A percentile compares a stretch with the other conserved stretches of the same genome.
Evolutionary conservation across 2,329 filamentous ascomycete species (phyloP).

Genomic region (Aphanocladium album): DNA sequence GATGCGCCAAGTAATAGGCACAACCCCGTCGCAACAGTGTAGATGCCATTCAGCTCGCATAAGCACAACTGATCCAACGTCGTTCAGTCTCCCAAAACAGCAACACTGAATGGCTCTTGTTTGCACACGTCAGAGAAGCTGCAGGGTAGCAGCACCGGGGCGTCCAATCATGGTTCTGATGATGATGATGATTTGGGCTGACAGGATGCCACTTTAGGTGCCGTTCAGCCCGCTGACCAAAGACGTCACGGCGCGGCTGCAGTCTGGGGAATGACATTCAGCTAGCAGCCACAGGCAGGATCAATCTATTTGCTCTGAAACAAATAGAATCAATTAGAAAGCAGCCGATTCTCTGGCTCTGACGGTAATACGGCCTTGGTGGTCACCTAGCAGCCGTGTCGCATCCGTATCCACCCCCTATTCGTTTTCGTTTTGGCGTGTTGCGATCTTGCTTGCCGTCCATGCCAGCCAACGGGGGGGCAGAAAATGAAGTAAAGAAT

Average conservation of each 20-base stretch:
- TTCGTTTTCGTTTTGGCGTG: constrained; percentile 10
- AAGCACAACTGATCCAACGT: not conserved
- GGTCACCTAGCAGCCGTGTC: not conserved
- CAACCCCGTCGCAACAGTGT: not conserved
- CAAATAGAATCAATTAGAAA: constrained; percentile 1
- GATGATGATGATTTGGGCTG: not conserved
- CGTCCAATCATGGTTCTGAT: not conserved
- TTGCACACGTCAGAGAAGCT: not conserved
- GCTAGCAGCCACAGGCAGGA: too few relatives aligned
- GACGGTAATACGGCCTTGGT: not conserved
- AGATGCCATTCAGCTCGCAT: not conserved
- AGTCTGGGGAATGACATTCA: too few relatives aligned
- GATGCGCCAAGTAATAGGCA: not conserved
- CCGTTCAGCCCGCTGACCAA: constrained; percentile 1
- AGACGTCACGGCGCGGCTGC: not conserved
- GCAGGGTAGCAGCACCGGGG: not conserved
- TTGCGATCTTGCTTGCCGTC: not conserved
- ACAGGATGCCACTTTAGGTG: not conserved
- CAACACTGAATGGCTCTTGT: not conserved
- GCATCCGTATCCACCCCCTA: constrained; percentile 13
- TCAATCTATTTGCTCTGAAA: too few relatives aligned
- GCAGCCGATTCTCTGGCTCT: not conserved
- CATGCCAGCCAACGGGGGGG: too few relatives aligned
- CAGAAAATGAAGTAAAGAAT: too few relatives aligned
- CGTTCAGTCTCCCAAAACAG: not conserved